Percentiles rank a stretch among this genome's conserved stretches.
Evolutionary conservation across 495 filamentous ascomycete genomes (phyloP).

Genomic region (Echria macrotheca): DNA sequence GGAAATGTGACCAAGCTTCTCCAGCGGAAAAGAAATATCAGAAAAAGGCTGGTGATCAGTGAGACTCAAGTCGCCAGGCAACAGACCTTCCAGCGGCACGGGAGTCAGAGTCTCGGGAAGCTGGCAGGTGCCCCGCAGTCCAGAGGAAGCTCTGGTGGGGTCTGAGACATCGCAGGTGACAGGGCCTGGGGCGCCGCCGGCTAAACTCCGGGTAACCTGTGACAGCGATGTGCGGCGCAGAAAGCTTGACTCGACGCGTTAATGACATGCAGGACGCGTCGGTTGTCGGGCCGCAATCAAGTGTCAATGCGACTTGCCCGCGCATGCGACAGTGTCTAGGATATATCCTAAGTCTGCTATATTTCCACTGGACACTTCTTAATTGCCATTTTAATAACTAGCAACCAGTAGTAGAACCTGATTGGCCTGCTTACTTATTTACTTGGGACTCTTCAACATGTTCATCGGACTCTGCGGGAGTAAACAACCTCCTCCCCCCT

Average conservation of each 20-base stretch:
- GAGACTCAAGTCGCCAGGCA: constrained; percentile 8
- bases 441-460: constrained; percentile 62
- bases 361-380: no score
- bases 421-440: no score
- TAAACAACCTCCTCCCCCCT: constrained; percentile 34
- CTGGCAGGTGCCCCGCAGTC: background rate
- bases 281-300: no score
- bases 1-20: background rate
- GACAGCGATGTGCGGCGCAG: no score
- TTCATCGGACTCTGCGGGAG: constrained; percentile 91
- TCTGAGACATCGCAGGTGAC: background rate
- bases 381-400: no score
- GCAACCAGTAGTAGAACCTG: no score
- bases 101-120: background rate
- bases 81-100: constrained; percentile 3
- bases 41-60: constrained; percentile 12
- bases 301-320: no score
- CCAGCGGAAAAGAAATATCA: background rate
- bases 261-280: constrained; percentile 22
- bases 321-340: no score
- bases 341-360: no score
- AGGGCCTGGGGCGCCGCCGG: constrained; percentile 15
- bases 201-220: constrained; percentile 11
- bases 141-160: background rate
- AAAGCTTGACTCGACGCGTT: constrained; percentile 10